Conservation (phyloP, 2,329 filamentous ascomycete species). For the Coniochaeta sp. region DNA sequence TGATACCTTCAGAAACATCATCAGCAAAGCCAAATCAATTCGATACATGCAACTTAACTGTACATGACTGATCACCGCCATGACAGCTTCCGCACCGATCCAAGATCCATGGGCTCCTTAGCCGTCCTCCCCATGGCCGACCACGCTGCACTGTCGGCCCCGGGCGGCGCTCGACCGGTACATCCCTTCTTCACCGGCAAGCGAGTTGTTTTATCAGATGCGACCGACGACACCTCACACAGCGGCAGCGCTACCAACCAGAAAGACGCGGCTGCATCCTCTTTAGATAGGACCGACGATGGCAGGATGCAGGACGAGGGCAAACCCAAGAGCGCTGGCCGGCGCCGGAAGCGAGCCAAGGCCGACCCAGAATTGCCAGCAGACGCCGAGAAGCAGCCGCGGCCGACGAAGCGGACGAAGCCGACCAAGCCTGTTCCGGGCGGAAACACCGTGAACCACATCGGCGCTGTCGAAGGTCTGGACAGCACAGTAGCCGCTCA, state of each 20-base stretch:
- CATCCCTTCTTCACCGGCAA: neutral
- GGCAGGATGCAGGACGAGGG: neutral
- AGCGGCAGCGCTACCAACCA: neutral
- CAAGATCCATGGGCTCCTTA: constrained; percentile 2
- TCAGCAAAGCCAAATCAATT: neutral
- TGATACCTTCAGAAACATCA: neutral
- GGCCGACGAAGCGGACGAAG: neutral
- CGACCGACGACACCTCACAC: neutral
- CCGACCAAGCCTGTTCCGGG: neutral
- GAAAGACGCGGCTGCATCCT: neutral
- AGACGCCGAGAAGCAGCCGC: neutral
- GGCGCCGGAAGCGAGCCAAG: neutral
- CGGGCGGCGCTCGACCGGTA: neutral
- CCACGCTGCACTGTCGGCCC: neutral
- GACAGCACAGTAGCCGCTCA: neutral
- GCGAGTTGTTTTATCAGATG: neutral
- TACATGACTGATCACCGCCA: neutral
- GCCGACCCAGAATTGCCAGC: neutral
- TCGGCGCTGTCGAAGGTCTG: neutral
- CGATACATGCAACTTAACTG: neutral
- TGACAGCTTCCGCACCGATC: neutral
- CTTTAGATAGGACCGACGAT: neutral
- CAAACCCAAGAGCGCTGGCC: neutral
- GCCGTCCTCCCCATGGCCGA: constrained; percentile 1
- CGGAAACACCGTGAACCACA: neutral